Base-by-base conservation (phyloP, 176 grass and related monocot genomes). In the Bothriochloa decipiens region DNA sequence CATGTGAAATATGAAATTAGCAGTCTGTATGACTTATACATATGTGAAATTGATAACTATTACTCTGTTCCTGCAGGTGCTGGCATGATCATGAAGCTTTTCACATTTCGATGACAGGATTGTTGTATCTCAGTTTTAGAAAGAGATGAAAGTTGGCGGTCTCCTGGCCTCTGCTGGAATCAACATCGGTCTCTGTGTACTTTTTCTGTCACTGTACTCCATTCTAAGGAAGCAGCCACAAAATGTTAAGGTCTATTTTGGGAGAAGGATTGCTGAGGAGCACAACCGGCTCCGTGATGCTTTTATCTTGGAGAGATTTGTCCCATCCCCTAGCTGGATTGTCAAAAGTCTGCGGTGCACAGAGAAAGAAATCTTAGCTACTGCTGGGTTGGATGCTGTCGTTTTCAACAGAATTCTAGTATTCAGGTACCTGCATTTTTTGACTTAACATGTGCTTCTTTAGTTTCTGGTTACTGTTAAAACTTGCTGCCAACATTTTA, bases 171-270 rank as follows among this genome's bases (percentile, higher is more conserved):
- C 96, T 72, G 93, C 93, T 42, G 93, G 96, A 76, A 95, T 98
- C 64, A 98, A 98, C 87, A 95, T 95, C 9, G 93, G 93, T 16
- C n/a, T 94, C 14, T 95, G 87, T 72, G 52, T 79, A 45, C 77
- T 98, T 80, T 87, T 98, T 46, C 66, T 93, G 57, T 95, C 87
- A 18, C 78, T 95, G 26, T 95, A 98, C 80, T 98, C 96, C 7
- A 80, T 98, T 74, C 78, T 95, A 78, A 95, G 93, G 83, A 98
- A 98, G 69, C 96, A 93, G 28, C 96, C 93, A 7, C 85, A 82
- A 14, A 98, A 95, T 92, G 89, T 88, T 37, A 93, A 92, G 71
- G 96, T 98, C 55, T 95, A 98, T 77, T 98, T 98, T 47, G 93
- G 96, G 12, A 86, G 93, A 90, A 85, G 86, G 76, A 85, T 98